Evolutionary conservation across 164 flowering plant species (phyloP).

Genomic region (Vitis labrusca): DNA sequence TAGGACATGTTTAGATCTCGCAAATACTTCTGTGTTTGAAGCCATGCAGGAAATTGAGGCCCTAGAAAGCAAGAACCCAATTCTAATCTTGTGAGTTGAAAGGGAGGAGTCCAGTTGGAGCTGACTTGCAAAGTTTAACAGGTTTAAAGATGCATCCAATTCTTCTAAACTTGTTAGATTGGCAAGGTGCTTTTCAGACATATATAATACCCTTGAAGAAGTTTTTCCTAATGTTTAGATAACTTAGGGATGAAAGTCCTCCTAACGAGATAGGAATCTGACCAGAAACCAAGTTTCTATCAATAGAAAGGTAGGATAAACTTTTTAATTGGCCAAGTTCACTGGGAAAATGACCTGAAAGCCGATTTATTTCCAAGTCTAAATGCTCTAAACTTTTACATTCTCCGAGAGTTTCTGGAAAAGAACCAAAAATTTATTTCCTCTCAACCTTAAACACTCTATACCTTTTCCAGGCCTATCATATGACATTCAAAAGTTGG

Average conservation of each 20-base stretch:
- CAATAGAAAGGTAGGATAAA: background rate
- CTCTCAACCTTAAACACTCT: too few relatives aligned
- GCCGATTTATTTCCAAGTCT: background rate
- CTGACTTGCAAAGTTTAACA: conserved; percentile 1
- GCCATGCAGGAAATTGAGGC: conserved; percentile 17
- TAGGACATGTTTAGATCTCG: background rate
- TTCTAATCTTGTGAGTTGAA: background rate
- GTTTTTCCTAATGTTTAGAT: background rate
- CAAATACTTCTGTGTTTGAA: background rate
- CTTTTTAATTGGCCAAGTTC: background rate
- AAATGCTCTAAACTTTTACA: background rate
- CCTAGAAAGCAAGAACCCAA: background rate
- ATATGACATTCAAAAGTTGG: too few relatives aligned
- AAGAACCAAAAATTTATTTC: too few relatives aligned
- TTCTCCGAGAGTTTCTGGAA: background rate
- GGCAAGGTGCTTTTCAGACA: conserved; percentile 10
- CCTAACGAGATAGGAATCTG: conserved; percentile 13
- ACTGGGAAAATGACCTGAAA: background rate
- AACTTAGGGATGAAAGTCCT: conserved; percentile 1
- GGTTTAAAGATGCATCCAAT: background rate
- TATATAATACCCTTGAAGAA: background rate
- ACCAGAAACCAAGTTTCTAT: conserved; percentile 2
- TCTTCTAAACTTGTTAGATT: conserved; percentile 9
- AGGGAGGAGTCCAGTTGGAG: conserved; percentile 17
- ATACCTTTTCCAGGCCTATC: too few relatives aligned